Percentiles rank a stretch among this genome's conserved stretches.
These are phyloP conservation scores for Ceratobasidium theobromae DNA, from an alignment of 1,284 basidiomycete genomes.

Conservation along the genomic window DNA sequence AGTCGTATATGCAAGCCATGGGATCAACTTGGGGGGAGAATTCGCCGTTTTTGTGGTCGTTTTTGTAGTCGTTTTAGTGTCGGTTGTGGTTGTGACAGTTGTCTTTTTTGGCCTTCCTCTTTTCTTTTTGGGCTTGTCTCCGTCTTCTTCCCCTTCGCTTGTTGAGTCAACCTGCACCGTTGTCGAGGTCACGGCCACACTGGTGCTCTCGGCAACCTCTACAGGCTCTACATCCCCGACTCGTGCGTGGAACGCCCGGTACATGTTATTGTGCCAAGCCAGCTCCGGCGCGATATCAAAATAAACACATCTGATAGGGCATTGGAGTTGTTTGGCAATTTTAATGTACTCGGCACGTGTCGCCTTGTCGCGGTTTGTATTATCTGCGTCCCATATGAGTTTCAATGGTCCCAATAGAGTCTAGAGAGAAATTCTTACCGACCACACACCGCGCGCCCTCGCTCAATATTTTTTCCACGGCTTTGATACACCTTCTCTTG, in stretches of 20 bases:
- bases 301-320: conserved; percentile 59
- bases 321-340: conserved; percentile 57
- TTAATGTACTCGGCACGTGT: conserved; percentile 72
- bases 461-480: conserved; percentile 58
- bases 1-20: conserved; percentile 61
- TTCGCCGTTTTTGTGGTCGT: conserved; percentile 37
- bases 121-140: conserved; percentile 19
- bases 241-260: conserved; percentile 58
- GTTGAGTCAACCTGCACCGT: neutral
- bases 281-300: conserved; percentile 74
- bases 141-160: neutral
- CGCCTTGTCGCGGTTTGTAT: conserved; percentile 73
- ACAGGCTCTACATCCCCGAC: neutral
- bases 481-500: conserved; percentile 71
- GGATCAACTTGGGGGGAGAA: conserved; percentile 60
- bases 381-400: conserved; percentile 61
- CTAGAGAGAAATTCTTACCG: conserved; percentile 50
- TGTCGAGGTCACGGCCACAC: neutral
- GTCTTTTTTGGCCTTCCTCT: neutral
- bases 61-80: neutral
- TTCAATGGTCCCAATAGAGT: conserved; percentile 2
- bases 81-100: conserved; percentile 23
- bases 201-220: conserved; percentile 15
- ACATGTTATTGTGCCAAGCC: conserved; percentile 88
- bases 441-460: conserved; percentile 71